These are phyloP conservation scores for Phialocephala subalpina DNA, from an alignment of 2,329 filamentous ascomycete species.

Conservation along the genomic window DNA sequence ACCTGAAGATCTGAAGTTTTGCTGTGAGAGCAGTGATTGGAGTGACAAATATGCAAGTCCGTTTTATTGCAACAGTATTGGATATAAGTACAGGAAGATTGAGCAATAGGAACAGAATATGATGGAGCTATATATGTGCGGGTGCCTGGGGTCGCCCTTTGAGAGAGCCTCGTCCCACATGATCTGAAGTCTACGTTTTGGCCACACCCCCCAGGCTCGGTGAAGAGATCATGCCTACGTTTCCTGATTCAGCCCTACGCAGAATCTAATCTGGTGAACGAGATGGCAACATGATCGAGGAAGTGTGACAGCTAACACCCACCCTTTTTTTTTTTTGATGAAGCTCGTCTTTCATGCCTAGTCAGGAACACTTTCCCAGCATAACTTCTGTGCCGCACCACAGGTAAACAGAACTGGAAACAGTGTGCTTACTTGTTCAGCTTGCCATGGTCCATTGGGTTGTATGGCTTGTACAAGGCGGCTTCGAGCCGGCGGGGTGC, in stretches of 20 bases:
- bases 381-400: slow-evolving; percentile 17
- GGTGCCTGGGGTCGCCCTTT: slow-evolving; percentile 28
- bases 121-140: slow-evolving; percentile 20
- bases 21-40: slow-evolving; percentile 13
- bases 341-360: slow-evolving; percentile 14
- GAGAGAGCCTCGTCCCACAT: slow-evolving; percentile 31
- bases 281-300: slow-evolving; percentile 14
- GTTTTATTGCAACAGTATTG: slow-evolving; percentile 28
- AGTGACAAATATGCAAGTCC: slow-evolving; percentile 15
- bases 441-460: slow-evolving; percentile 20
- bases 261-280: neutral
- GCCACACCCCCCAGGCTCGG: slow-evolving; percentile 19
- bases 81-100: slow-evolving; percentile 25
- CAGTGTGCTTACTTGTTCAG: slow-evolving; percentile 26
- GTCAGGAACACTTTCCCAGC: slow-evolving; percentile 5
- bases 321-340: neutral
- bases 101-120: slow-evolving; percentile 30
- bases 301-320: slow-evolving; percentile 19
- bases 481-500: slow-evolving; percentile 9
- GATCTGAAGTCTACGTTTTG: slow-evolving; percentile 12
- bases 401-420: slow-evolving; percentile 18
- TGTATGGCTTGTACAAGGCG: neutral
- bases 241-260: slow-evolving; percentile 18
- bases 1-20: slow-evolving; percentile 5
- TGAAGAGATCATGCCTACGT: slow-evolving; percentile 22